Conservation (phyloP, 495 filamentous ascomycete species). For the Tuber brumale region DNA sequence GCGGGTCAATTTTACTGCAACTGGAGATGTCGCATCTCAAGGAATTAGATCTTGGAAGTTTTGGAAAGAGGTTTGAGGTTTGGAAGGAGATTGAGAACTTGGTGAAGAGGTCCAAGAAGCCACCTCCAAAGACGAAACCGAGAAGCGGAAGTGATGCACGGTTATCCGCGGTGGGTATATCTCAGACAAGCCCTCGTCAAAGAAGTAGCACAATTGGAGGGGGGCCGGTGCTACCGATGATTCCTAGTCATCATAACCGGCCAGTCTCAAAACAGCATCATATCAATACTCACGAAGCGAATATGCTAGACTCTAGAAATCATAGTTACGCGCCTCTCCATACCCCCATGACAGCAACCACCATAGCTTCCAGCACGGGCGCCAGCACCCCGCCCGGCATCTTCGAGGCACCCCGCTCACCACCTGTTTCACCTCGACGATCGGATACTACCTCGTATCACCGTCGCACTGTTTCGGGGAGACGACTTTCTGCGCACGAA, state of each 20-base stretch:
- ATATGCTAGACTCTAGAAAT: slow-evolving; percentile 27
- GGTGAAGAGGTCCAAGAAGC: slow-evolving; percentile 60
- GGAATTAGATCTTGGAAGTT: slow-evolving; percentile 84
- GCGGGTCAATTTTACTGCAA: slow-evolving; percentile 68
- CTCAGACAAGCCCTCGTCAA: slow-evolving; percentile 25
- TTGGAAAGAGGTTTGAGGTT: slow-evolving; percentile 42
- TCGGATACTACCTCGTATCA: slow-evolving; percentile 18
- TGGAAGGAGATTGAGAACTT: slow-evolving; percentile 72
- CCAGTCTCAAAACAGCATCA: slow-evolving; percentile 38
- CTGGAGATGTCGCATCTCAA: slow-evolving; percentile 96
- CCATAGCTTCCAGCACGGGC: slow-evolving; percentile 19
- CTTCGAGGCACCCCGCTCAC: slow-evolving; percentile 50
- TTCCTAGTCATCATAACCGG: slow-evolving; percentile 52
- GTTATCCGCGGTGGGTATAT: slow-evolving; percentile 30
- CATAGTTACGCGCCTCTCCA: slow-evolving; percentile 28
- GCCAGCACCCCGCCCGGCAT: slow-evolving; percentile 27
- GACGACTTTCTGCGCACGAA: slow-evolving; percentile 33
- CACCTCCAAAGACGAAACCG: slow-evolving; percentile 22
- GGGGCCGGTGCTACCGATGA: slow-evolving; percentile 55
- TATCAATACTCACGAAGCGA: slow-evolving; percentile 40
- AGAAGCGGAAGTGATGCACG: slow-evolving; percentile 34
- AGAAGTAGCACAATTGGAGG: slow-evolving; percentile 46
- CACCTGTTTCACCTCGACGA: slow-evolving; percentile 30
- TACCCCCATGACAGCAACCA: slow-evolving; percentile 33
- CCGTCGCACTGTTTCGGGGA: slow-evolving; percentile 24